Conservation (phyloP, 768 basidiomycete genomes). For the Lentinula sp. region DNA sequence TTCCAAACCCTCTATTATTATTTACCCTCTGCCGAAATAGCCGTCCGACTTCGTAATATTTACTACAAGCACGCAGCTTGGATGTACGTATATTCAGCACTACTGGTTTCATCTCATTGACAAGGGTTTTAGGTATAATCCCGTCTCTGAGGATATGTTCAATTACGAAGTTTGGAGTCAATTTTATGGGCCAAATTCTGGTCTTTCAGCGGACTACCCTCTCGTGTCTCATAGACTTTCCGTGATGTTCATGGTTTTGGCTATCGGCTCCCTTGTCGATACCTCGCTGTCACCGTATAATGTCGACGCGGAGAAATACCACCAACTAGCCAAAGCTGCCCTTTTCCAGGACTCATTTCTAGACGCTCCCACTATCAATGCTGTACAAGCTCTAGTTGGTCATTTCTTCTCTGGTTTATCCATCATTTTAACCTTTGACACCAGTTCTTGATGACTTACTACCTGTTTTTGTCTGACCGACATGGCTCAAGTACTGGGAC, state of each 20-base stretch:
- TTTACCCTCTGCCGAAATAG: slow-evolving; percentile 55
- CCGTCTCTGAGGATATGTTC: slow-evolving; percentile 54
- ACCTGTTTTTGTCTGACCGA: slow-evolving; percentile 62
- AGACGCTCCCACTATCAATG: slow-evolving; percentile 61
- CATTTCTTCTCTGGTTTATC: slow-evolving; percentile 9
- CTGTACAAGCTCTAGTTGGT: slow-evolving; percentile 62
- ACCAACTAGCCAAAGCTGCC: slow-evolving; percentile 59
- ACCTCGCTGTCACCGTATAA: slow-evolving; percentile 49
- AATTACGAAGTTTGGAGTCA: slow-evolving; percentile 52
- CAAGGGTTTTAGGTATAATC: slow-evolving; percentile 51
- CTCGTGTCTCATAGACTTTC: slow-evolving; percentile 55
- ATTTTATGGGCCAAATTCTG: slow-evolving; percentile 45
- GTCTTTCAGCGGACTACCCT: slow-evolving; percentile 42
- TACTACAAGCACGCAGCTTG: slow-evolving; percentile 64
- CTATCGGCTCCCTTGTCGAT: slow-evolving; percentile 62
- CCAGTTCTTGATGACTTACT: slow-evolving; percentile 66
- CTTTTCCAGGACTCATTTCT: slow-evolving; percentile 60
- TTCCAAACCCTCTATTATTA: slow-evolving; percentile 62
- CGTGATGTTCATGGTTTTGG: slow-evolving; percentile 60
- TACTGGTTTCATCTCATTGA: background rate
- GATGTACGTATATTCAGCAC: slow-evolving; percentile 42
- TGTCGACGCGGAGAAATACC: slow-evolving; percentile 64
- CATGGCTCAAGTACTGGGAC: slow-evolving; percentile 61
- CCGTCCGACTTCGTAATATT: slow-evolving; percentile 52
- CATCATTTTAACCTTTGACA: background rate